Percentiles rank a stretch among this genome's conserved stretches.
Conservation (phyloP, 805 yeast genomes). For the Priceomyces melissophilus region DNA sequence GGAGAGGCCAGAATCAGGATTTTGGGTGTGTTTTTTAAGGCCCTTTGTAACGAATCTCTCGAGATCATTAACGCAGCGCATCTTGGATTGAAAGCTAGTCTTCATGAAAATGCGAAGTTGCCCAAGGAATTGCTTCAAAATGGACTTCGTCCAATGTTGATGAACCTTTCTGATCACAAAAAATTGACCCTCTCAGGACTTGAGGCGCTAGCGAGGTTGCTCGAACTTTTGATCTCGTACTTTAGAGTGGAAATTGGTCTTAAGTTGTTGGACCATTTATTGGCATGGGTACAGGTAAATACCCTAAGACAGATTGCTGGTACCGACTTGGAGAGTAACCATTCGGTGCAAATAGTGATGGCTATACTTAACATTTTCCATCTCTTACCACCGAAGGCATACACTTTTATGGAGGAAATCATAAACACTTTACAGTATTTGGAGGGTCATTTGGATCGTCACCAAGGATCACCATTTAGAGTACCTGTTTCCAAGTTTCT, state of each 20-base stretch:
- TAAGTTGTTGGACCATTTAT: constrained; percentile 84
- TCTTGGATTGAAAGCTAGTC: constrained; percentile 75
- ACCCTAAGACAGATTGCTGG: constrained; percentile 72
- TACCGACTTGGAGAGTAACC: constrained; percentile 75
- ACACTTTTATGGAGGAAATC: constrained; percentile 84
- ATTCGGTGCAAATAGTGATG: constrained; percentile 79
- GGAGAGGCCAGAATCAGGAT: constrained; percentile 80
- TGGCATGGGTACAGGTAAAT: constrained; percentile 92
- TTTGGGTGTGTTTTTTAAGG: constrained; percentile 91
- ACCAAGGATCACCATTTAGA: constrained; percentile 85
- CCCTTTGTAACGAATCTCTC: constrained; percentile 78
- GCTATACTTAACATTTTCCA: constrained; percentile 92
- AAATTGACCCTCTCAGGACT: constrained; percentile 84
- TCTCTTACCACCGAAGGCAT: constrained; percentile 86
- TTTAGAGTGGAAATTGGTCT: constrained; percentile 97
- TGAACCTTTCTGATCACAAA: constrained; percentile 92
- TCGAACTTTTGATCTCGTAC: constrained; percentile 84
- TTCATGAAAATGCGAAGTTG: constrained; percentile 79
- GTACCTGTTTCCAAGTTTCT: constrained; percentile 84
- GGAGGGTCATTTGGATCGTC: constrained; percentile 81
- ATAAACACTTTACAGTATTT: constrained; percentile 70
- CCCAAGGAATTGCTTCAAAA: constrained; percentile 95
- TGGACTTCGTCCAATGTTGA: constrained; percentile 91
- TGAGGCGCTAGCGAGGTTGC: constrained; percentile 82
- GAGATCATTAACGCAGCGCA: constrained; percentile 93